Conservation (phyloP, 2,329 filamentous ascomycete genomes). For the Rosellinia necatrix region DNA sequence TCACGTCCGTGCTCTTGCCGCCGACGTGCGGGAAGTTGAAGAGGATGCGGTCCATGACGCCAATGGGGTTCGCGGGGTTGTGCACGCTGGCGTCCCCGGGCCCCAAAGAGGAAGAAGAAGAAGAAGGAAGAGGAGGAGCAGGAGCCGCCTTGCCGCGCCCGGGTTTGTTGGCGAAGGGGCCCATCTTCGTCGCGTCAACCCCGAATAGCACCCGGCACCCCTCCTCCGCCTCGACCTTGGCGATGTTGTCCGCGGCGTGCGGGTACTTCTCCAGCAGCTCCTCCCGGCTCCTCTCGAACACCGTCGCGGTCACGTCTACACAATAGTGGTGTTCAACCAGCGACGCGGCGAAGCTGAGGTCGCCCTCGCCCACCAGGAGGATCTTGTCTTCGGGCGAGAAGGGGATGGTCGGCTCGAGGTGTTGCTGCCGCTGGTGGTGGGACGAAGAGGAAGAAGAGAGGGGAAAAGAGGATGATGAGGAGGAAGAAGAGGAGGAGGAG, state of each 20-base stretch:
- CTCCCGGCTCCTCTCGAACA: slow-evolving; percentile 61
- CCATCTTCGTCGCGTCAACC: slow-evolving; percentile 71
- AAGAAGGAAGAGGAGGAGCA: too few relatives aligned
- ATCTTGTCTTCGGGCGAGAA: slow-evolving; percentile 70
- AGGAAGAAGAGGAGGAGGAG: too few relatives aligned
- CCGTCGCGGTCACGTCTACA: slow-evolving; percentile 70
- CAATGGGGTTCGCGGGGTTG: not conserved
- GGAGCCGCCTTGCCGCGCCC: slow-evolving; percentile 9
- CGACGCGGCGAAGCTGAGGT: slow-evolving; percentile 76
- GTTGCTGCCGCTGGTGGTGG: slow-evolving; percentile 30
- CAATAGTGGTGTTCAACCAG: slow-evolving; percentile 70
- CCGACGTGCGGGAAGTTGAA: slow-evolving; percentile 99
- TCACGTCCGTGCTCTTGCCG: slow-evolving; percentile 88
- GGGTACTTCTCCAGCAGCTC: slow-evolving; percentile 76
- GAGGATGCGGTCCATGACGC: slow-evolving; percentile 73
- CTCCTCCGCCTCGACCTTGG: slow-evolving; percentile 52
- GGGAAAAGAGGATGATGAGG: too few relatives aligned
- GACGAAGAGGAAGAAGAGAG: too few relatives aligned
- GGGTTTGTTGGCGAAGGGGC: slow-evolving; percentile 51
- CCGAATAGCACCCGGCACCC: slow-evolving; percentile 57
- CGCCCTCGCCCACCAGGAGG: slow-evolving; percentile 78
- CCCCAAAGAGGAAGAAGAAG: too few relatives aligned
- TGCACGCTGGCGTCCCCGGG: not conserved
- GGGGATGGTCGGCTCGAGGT: slow-evolving; percentile 62
- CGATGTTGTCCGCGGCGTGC: slow-evolving; percentile 64